Conservation (phyloP, 31 red algal species). For the Bonnemaisonia californica region DNA sequence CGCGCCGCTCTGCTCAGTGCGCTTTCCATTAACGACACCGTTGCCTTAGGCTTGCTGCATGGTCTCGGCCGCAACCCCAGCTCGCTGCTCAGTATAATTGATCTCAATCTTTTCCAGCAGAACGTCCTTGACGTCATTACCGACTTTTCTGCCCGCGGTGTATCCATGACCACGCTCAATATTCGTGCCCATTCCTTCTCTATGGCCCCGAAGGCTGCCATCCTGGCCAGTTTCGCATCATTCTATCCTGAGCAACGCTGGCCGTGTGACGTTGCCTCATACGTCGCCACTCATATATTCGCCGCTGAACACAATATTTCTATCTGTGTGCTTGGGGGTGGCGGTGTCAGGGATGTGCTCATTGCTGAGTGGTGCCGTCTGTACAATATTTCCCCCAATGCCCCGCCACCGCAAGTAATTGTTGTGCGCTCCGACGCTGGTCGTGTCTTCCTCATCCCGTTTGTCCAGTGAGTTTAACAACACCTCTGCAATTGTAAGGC, state of each 20-base stretch:
- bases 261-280: constrained; percentile 51
- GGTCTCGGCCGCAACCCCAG: constrained; percentile 26
- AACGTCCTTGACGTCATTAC: constrained; percentile 43
- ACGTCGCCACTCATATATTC: constrained; percentile 51
- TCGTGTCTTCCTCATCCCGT: constrained; percentile 34
- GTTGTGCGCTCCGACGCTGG: constrained; percentile 32
- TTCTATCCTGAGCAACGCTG: constrained; percentile 44
- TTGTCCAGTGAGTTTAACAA: too few species aligned
- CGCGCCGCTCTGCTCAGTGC: constrained; percentile 25
- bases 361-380: constrained; percentile 60
- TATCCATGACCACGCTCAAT: constrained; percentile 63
- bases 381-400: constrained; percentile 36
- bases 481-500: too few species aligned
- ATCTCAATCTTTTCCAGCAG: constrained; percentile 48
- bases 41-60: constrained; percentile 34
- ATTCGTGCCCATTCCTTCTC: constrained; percentile 57
- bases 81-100: constrained; percentile 56
- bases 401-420: constrained; percentile 59
- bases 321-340: constrained; percentile 68
- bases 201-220: constrained; percentile 24
- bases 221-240: constrained; percentile 51
- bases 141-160: constrained; percentile 48
- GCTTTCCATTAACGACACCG: constrained; percentile 13
- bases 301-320: constrained; percentile 23
- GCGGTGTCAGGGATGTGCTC: constrained; percentile 74